Evolutionary conservation across 768 basidiomycete species (phyloP).

Genomic region (Lactarius trivialis): DNA sequence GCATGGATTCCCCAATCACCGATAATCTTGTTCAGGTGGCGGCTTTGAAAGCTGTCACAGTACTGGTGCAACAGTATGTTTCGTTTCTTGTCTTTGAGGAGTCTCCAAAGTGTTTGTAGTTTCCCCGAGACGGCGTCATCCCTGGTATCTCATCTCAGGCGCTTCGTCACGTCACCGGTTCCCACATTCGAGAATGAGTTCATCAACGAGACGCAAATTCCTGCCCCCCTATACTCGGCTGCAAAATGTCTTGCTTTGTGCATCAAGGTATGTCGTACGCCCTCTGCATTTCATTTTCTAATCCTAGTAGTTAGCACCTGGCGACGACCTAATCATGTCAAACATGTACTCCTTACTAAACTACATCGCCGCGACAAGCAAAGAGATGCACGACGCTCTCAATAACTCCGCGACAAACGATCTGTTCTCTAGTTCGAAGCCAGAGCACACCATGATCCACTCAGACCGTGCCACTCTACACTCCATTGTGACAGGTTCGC

Average conservation of each 20-base stretch:
- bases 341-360: slow-evolving; percentile 96
- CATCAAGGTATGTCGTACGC: slow-evolving; percentile 53
- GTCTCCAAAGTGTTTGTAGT: slow-evolving; percentile 34
- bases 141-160: slow-evolving; percentile 74
- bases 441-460: not conserved
- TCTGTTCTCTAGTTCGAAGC: slow-evolving; percentile 25
- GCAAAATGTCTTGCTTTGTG: slow-evolving; percentile 88
- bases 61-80: slow-evolving; percentile 74
- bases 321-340: slow-evolving; percentile 86
- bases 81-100: not conserved
- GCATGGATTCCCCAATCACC: slow-evolving; percentile 71
- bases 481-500: slow-evolving; percentile 56
- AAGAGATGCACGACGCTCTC: slow-evolving; percentile 56
- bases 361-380: slow-evolving; percentile 79
- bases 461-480: slow-evolving; percentile 45
- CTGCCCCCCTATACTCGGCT: slow-evolving; percentile 75
- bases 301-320: slow-evolving; percentile 59
- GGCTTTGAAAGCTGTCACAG: slow-evolving; percentile 76
- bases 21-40: slow-evolving; percentile 86
- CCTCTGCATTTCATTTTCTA: slow-evolving; percentile 9
- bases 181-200: slow-evolving; percentile 87
- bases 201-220: slow-evolving; percentile 61
- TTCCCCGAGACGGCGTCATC: slow-evolving; percentile 72
- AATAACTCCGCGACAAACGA: slow-evolving; percentile 33
- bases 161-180: slow-evolving; percentile 82